A percentile compares a stretch with the other conserved stretches of the same genome.
Evolutionary conservation across 2,329 filamentous ascomycete species (phyloP).

Genomic region (Epichloe gansuensis): DNA sequence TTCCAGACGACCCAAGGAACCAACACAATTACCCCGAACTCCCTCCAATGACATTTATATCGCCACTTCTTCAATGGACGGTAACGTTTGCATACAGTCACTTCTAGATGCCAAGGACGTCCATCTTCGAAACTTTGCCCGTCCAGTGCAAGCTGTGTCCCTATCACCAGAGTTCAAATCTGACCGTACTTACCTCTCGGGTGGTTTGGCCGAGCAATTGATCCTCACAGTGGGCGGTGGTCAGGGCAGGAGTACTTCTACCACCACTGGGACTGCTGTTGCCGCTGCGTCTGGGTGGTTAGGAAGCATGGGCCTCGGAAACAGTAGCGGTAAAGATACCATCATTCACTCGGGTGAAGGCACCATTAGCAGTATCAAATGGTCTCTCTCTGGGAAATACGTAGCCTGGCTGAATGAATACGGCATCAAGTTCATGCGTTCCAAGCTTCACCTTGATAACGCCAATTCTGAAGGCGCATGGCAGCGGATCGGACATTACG

Average conservation of each 20-base stretch:
- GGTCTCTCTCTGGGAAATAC: constrained; percentile 86
- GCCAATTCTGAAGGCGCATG: constrained; percentile 73
- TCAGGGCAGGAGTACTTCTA: constrained; percentile 72
- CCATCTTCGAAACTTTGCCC: constrained; percentile 80
- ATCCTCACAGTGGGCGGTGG: constrained; percentile 77
- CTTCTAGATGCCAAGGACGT: constrained; percentile 83
- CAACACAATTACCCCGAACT: constrained; percentile 50
- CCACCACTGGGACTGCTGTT: constrained; percentile 70
- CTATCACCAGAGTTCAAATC: constrained; percentile 91
- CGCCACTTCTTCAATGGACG: constrained; percentile 87
- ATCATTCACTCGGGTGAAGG: constrained; percentile 88
- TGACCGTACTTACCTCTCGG: constrained; percentile 81
- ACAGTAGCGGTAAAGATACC: constrained; percentile 70
- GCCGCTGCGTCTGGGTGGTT: constrained; percentile 85
- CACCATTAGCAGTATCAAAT: constrained; percentile 81
- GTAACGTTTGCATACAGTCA: constrained; percentile 85
- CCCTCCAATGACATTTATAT: constrained; percentile 89
- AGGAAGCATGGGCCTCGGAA: constrained; percentile 70
- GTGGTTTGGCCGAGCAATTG: constrained; percentile 76
- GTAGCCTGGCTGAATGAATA: constrained; percentile 94
- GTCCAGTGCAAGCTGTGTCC: constrained; percentile 83
- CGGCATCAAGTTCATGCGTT: constrained; percentile 95
- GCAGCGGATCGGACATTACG: constrained; percentile 88
- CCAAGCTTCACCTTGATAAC: constrained; percentile 67
- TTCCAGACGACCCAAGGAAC: constrained; percentile 40